Conservation (phyloP, 2,329 filamentous ascomycete species). For the Calycina marina region DNA sequence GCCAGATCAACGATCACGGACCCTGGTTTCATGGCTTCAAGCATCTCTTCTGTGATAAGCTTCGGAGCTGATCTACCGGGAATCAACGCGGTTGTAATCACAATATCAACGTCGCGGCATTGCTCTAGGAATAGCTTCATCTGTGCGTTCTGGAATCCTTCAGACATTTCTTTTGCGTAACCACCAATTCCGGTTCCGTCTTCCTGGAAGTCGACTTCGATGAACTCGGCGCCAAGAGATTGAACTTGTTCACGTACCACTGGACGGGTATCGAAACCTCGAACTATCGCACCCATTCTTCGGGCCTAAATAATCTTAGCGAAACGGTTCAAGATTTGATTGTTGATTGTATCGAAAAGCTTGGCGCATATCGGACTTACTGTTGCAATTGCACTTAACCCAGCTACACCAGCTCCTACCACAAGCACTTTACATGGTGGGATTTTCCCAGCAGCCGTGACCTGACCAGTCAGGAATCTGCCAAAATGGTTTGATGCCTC, state of each 20-base stretch:
- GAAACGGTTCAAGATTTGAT: conserved; percentile 3
- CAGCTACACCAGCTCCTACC: conserved; percentile 81
- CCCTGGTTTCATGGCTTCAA: conserved; percentile 61
- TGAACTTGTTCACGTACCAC: conserved; percentile 81
- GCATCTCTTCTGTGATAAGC: conserved; percentile 61
- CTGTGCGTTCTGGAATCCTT: conserved; percentile 82
- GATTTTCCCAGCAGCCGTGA: conserved; percentile 78
- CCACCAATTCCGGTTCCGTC: conserved; percentile 74
- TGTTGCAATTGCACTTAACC: conserved; percentile 75
- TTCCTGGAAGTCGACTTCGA: conserved; percentile 74
- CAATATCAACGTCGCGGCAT: conserved; percentile 76
- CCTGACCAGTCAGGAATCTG: conserved; percentile 76
- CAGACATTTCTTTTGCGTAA: conserved; percentile 89
- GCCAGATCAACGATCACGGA: conserved; percentile 81
- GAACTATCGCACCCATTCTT: conserved; percentile 75
- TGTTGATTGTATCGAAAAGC: too few relatives aligned
- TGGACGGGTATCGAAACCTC: conserved; percentile 82
- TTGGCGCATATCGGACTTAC: conserved; percentile 27
- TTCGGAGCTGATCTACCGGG: conserved; percentile 72
- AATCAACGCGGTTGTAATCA: conserved; percentile 85
- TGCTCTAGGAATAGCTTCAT: conserved; percentile 89
- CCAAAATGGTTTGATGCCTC: conserved; percentile 85
- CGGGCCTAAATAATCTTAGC: conserved; percentile 36
- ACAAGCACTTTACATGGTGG: conserved; percentile 82
- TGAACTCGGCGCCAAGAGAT: conserved; percentile 77